Conservation (phyloP, 371 early-diverging fungal species). For the Catenaria anguillulae region DNA sequence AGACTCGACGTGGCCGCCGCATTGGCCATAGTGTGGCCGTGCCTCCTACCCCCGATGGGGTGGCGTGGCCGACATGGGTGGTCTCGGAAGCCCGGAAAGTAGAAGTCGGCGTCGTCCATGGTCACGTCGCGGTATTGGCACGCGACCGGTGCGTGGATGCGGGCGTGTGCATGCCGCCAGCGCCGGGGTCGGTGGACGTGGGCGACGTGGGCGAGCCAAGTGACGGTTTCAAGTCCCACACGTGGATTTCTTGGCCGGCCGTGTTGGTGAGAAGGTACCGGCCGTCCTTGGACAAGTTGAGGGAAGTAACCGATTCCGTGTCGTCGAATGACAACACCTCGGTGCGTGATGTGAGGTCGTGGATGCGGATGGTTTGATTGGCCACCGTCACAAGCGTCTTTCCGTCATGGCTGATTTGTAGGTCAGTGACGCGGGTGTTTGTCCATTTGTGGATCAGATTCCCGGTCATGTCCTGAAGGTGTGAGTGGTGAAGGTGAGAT, state of each 20-base stretch:
- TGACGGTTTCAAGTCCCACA: slow-evolving; percentile 91
- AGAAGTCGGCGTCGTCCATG: too few species aligned
- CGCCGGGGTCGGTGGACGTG: too few species aligned
- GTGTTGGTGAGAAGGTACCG: slow-evolving; percentile 59
- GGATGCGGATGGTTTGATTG: slow-evolving; percentile 54
- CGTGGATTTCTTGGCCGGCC: slow-evolving; percentile 46
- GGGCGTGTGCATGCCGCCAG: too few species aligned
- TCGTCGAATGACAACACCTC: slow-evolving; percentile 49
- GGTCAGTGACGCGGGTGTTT: slow-evolving; percentile 60
- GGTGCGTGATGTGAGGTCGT: slow-evolving; percentile 39
- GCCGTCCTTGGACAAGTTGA: slow-evolving; percentile 54
- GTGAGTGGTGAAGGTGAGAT: too few species aligned
- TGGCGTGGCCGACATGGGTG: too few species aligned
- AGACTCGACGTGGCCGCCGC: too few species aligned
- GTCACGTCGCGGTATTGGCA: too few species aligned
- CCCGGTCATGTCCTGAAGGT: slow-evolving; percentile 36
- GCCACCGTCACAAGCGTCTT: slow-evolving; percentile 52
- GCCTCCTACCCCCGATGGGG: too few species aligned
- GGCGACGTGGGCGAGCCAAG: too few species aligned
- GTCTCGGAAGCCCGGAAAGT: too few species aligned
- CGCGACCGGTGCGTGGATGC: too few species aligned
- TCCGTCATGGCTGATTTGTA: slow-evolving; percentile 61
- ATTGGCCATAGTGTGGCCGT: too few species aligned
- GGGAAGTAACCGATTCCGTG: slow-evolving; percentile 53
- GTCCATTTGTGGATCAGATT: slow-evolving; percentile 47